Evolutionary conservation across 345 rosid genomes (phyloP), one percentile per base, ranked within the genome.

Genomic region (Isatis tinctoria): DNA sequence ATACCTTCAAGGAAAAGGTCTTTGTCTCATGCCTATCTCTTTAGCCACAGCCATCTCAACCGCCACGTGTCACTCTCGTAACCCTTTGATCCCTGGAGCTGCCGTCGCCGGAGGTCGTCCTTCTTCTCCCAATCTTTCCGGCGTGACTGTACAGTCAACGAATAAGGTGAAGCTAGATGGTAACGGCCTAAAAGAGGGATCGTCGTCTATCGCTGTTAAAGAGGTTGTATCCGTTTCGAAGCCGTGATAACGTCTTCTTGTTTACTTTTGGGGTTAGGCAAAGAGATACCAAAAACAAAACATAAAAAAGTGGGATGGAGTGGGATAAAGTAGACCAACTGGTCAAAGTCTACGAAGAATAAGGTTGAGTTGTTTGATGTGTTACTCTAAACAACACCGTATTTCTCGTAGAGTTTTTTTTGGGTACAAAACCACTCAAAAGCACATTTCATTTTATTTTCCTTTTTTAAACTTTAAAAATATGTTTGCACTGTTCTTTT

Each of bases 11-110:
- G 97, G 97, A 27, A 95, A 95, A 74, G 99, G 99, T 13, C 96
- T 95, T 0, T 92, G 99, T 72, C 90, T 92, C 32, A 95, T 95
- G 99, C 99, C 99, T 14, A 92, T 95, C 70, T 88, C 97, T 2
- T 88, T 95, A n/a, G 97, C 97, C 39, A 86, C 93, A 9, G 93
- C 96, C 3, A 90, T 92, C 44, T 92, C 97, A 16, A 84, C 99
- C 3, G 84, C 93, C 83, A 87, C 92, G 8, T 82, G 86, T 79
- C 85, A 78, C 47, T 53, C 89, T 58, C 79, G 88, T 70, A 72
- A 67, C 81, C 85, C 45, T 12, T 72, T 80, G 28, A 84, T 76
- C 53, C 41, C 89, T 18, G 76, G 48, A 30, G 74, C 57, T 57
- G 14, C 27, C 0, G 88, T 80, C 16, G 87, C 85, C 39, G 66